phyloP scores from a whole-genome alignment of 1,139 yeast genomes.

The Sugiyamaella novakii region DNA sequence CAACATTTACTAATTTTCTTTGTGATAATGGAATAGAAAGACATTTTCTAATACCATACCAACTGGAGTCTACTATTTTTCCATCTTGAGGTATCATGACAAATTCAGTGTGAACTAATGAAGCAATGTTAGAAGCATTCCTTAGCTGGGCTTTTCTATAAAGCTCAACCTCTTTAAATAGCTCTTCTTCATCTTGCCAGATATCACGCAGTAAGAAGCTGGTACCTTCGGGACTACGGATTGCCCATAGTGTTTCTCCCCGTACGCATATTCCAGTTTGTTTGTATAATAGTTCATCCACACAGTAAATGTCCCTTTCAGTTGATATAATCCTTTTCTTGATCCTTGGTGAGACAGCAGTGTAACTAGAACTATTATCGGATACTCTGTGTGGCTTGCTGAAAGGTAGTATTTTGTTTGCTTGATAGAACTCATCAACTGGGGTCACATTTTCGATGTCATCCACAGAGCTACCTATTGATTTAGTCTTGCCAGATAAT shows the following conservation, averaged over 20 bases:
- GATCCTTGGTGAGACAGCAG: conserved; percentile 7
- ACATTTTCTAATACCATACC: conserved; percentile 16
- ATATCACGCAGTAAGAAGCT: conserved; percentile 17
- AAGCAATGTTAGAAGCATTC: conserved; percentile 1
- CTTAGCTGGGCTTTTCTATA: conserved; percentile 11
- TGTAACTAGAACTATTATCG: conserved; percentile 3
- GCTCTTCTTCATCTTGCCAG: conserved; percentile 22
- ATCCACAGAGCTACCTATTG: conserved; percentile 3
- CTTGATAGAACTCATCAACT: conserved; percentile 5
- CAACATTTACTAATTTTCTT: conserved; percentile 13
- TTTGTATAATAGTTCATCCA: conserved; percentile 8
- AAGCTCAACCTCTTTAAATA: conserved; percentile 13
- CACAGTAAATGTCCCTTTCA: neutral
- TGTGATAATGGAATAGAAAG: conserved; percentile 16
- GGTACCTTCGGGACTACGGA: conserved; percentile 9
- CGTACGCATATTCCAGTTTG: conserved; percentile 19
- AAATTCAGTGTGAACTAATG: conserved; percentile 10
- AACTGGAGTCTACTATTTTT: conserved; percentile 12
- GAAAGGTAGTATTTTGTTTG: neutral
- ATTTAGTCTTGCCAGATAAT: conserved; percentile 3
- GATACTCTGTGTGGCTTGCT: conserved; percentile 2
- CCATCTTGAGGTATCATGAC: neutral
- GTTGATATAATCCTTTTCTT: neutral
- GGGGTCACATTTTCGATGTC: conserved; percentile 3
- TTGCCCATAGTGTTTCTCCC: conserved; percentile 20